phyloP scores from a whole-genome alignment of 768 basidiomycete species.

The Phlebiopsis flavidoalba region DNA sequence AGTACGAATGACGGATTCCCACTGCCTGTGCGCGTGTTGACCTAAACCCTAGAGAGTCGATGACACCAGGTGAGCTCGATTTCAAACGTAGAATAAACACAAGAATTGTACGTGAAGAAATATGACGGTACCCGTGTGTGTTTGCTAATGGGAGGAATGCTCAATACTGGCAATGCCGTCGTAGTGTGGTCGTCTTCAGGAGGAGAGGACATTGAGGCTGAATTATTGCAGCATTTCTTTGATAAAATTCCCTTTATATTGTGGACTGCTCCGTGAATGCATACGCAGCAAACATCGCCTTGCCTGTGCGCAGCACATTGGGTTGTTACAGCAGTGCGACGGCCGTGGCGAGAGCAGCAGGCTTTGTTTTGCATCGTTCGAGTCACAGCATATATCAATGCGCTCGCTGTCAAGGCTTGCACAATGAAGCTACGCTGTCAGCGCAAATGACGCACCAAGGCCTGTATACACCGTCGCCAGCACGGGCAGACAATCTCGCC shows the following conservation, averaged over 20 bases:
- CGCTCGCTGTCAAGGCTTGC: neutral
- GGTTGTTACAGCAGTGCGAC: neutral
- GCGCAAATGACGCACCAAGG: neutral
- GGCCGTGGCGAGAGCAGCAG: neutral
- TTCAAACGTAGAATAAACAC: neutral
- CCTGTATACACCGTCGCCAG: neutral
- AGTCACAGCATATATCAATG: neutral
- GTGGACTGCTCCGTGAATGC: neutral
- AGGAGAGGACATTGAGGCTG: neutral
- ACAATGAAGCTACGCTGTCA: neutral
- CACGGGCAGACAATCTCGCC: neutral
- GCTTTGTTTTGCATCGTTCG: neutral
- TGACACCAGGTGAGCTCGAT: neutral
- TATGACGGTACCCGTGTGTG: conserved; percentile 23
- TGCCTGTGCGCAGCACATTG: neutral
- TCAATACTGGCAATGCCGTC: neutral
- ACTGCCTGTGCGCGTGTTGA: conserved; percentile 32
- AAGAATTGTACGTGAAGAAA: conserved; percentile 24
- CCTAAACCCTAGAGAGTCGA: conserved; percentile 31
- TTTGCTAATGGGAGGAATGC: conserved; percentile 10
- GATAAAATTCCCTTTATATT: neutral
- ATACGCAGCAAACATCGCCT: conserved; percentile 3
- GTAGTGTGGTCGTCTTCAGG: neutral
- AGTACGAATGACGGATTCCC: conserved; percentile 30
- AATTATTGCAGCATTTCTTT: neutral